phyloP scores from a whole-genome alignment of 1,139 yeast genomes.

The Protomyces gravidus region DNA sequence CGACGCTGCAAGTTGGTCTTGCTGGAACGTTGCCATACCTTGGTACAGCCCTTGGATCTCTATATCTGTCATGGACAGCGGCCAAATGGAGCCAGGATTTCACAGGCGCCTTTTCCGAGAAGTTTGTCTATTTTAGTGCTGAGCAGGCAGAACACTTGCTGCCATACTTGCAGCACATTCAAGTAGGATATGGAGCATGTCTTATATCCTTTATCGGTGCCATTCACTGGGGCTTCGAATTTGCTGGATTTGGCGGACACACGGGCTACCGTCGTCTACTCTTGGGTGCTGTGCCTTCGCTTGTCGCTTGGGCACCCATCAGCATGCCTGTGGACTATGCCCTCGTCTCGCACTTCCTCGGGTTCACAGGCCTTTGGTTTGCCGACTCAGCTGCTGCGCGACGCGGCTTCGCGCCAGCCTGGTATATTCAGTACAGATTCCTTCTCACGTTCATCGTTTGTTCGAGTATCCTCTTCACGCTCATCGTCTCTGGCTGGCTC shows the following conservation, averaged over 20 bases:
- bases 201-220: conserved; percentile 26
- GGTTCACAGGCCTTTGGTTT: conserved; percentile 26
- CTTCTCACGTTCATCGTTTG: conserved; percentile 27
- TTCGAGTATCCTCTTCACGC: conserved; percentile 23
- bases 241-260: conserved; percentile 25
- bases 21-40: conserved; percentile 29
- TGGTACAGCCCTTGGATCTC: conserved; percentile 16
- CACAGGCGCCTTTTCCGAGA: conserved; percentile 9
- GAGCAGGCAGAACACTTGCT: conserved; percentile 16
- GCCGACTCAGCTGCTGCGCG: conserved; percentile 26
- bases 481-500: conserved; percentile 28
- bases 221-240: conserved; percentile 29
- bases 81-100: conserved; percentile 9
- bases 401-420: conserved; percentile 28
- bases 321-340: conserved; percentile 24
- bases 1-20: conserved; percentile 23
- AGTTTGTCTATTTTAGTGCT: conserved; percentile 16
- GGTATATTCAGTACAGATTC: conserved; percentile 28
- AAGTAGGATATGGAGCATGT: conserved; percentile 30
- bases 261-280: conserved; percentile 12
- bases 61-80: conserved; percentile 26
- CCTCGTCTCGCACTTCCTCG: conserved; percentile 25
- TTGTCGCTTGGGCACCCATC: conserved; percentile 29
- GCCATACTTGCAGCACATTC: conserved; percentile 25
- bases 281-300: conserved; percentile 23